Evolutionary conservation across 225 moss, liverwort and hornwort species (phyloP), one percentile per base, ranked within the genome.

Genomic region (Bryum argenteum): DNA sequence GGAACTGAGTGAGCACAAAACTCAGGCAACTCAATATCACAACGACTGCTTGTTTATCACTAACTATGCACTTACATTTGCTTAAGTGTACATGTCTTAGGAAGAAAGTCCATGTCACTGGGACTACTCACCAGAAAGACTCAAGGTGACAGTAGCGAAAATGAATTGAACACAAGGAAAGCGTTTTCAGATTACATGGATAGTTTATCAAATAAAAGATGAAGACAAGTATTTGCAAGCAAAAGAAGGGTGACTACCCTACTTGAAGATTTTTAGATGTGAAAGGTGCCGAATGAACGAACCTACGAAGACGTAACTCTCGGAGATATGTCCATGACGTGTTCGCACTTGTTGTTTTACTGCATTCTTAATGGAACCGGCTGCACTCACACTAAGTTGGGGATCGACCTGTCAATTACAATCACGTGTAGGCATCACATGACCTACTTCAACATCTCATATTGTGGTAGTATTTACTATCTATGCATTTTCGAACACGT

Each of bases 241-340:
- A 33, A 2, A 33, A 33, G 0, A 33, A 33, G 33, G 33, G 33
- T 33, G 33, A 33, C 33, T 33, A 33, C 33, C 33, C 33, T 33
- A 33, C 33, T 33, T 62, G 23, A 52, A 16, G 51, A 1, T 52
- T 22, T 13, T n/a, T 47, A 22, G 40, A 13, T 48, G 50, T 0
- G 0, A 3, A 42, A 67, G 19, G 10, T 41, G 1, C 59, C 1
- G 17, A 67, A 3, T 8, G 17, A 13, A 76, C 64, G 8, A 65
- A 90, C 80, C 85, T 87, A 89, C 86, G 37, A 88, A 88, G 22
- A 93, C 79, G 75, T 88, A 93, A 50, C 72, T 84, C 71, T 93
- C 80, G 48, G 86, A 75, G 61, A 89, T 76, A 85, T 93, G 77
- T 57, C 82, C 81, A 81, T 91, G 79, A 52, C 78, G 65, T 23